Conservation (phyloP, 352 stramenopile genomes). For the Phytophthora hibernalis region DNA sequence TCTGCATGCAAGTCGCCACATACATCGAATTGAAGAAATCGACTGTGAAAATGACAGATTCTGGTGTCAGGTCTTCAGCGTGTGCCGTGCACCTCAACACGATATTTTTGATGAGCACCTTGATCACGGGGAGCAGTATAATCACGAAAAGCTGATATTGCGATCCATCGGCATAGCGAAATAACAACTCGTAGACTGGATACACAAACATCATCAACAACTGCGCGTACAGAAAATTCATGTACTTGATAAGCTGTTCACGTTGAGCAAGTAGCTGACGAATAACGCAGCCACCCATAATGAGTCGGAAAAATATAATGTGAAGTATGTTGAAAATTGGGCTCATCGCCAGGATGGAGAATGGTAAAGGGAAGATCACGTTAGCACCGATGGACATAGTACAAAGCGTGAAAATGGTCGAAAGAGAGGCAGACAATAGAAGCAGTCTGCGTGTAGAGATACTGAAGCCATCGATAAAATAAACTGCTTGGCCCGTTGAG, state of each 20-base stretch:
- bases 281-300: constrained; percentile 7
- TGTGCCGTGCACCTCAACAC: constrained; percentile 18
- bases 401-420: constrained; percentile 2
- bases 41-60: constrained; percentile 34
- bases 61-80: constrained; percentile 28
- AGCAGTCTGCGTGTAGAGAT: constrained; percentile 9
- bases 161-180: constrained; percentile 8
- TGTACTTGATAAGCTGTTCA: constrained; percentile 19
- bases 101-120: constrained; percentile 36
- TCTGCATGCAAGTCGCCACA: constrained; percentile 35
- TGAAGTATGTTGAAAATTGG: constrained; percentile 30
- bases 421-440: constrained; percentile 3
- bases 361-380: constrained; percentile 17
- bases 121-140: constrained; percentile 40
- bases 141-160: constrained; percentile 26
- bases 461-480: constrained; percentile 8
- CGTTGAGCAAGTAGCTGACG: constrained; percentile 3
- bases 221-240: constrained; percentile 16
- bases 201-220: constrained; percentile 32
- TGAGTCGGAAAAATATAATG: constrained; percentile 21
- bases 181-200: constrained; percentile 26
- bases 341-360: constrained; percentile 19
- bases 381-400: constrained; percentile 11
- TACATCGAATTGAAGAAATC: constrained; percentile 42
- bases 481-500: background rate